Base-by-base conservation (phyloP, 1,284 basidiomycete species). In the Pseudomicrostroma phylloplanum region DNA sequence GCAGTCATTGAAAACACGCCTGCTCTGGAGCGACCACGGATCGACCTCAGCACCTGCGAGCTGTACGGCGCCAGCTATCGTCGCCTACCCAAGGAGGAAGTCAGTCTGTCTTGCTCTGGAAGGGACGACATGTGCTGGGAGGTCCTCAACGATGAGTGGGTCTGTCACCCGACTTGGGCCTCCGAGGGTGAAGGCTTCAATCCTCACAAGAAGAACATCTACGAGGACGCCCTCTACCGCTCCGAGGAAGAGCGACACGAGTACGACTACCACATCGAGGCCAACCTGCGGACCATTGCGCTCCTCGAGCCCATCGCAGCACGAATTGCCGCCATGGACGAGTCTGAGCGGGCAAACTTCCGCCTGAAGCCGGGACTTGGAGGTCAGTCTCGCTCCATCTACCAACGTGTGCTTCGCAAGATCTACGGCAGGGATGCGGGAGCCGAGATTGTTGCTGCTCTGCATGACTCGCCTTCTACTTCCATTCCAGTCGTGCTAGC, bases 181-280 rank as follows among this genome's bases (percentile, higher is more conserved):
- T 88, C 89, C 23, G 96, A 94, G 65, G 96, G 97, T 74, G 91
- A 96, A 70, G 86, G 90, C 1, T 97, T 97, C 81, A 86, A 92
- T 63, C 86, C 93, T 6, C 92, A 96, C 81, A 94, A 94, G 84
- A 97, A 97, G 83, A 99, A 96, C 80, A 85, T 87, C 2, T 97
- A 91, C 80, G 96, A 98, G 81, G 93, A 97, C 75, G 90, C 91
- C 0, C 84, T 98, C 61, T 93, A 98, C 82, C 91, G 91, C 79
- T 89, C 90, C 71, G 96, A 99, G 80, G 96, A 99, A 79, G 96
- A 99, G 80, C 87, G 96, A 26, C 92, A 97, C 82, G 96, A 98
- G 81, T 98, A 93, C 80, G 92, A 96, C 76, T 94, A 96, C 71
- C 90, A 96, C 76, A 87, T 98, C 58, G 92, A 97, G 78, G 92